Percentiles rank a stretch among this genome's conserved stretches.
Conservation (phyloP, 768 basidiomycete species). For the Suillus occidentalis region DNA sequence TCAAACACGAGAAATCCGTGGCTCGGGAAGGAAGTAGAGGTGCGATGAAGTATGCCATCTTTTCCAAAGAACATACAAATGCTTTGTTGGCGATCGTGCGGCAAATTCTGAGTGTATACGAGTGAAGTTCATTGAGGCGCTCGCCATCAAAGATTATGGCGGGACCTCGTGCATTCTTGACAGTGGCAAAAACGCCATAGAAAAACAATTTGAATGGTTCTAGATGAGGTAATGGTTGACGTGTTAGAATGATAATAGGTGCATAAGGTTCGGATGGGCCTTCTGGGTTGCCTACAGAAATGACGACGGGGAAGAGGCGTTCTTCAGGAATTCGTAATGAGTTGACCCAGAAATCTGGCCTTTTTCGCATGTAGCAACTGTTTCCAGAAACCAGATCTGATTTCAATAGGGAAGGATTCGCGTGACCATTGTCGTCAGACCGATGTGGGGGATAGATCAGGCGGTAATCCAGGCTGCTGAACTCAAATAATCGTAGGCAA, state of each 20-base stretch:
- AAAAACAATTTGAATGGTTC: constrained; percentile 60
- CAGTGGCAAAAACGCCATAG: constrained; percentile 42
- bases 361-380: constrained; percentile 55
- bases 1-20: constrained; percentile 10
- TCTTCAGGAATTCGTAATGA: constrained; percentile 25
- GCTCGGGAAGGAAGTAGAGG: constrained; percentile 47
- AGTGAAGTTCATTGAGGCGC: constrained; percentile 48
- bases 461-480: constrained; percentile 52
- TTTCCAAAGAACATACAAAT: constrained; percentile 50
- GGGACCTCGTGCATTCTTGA: constrained; percentile 46
- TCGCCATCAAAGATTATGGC: constrained; percentile 49
- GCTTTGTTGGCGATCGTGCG: constrained; percentile 69
- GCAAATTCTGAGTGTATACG: constrained; percentile 64
- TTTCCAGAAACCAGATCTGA: constrained; percentile 41
- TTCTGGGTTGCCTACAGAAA: constrained; percentile 29
- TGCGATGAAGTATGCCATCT: constrained; percentile 66
- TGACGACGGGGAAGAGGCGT: constrained; percentile 40
- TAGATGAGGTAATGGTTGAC: constrained; percentile 62
- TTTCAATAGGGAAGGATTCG: background rate
- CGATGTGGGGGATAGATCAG: constrained; percentile 35
- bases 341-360: constrained; percentile 69
- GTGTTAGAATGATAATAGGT: constrained; percentile 66
- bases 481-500: constrained; percentile 49
- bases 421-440: background rate
- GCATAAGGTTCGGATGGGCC: constrained; percentile 39